Conservation (phyloP, 1,139 yeast genomes). For the Kluyveromyces sp. region DNA sequence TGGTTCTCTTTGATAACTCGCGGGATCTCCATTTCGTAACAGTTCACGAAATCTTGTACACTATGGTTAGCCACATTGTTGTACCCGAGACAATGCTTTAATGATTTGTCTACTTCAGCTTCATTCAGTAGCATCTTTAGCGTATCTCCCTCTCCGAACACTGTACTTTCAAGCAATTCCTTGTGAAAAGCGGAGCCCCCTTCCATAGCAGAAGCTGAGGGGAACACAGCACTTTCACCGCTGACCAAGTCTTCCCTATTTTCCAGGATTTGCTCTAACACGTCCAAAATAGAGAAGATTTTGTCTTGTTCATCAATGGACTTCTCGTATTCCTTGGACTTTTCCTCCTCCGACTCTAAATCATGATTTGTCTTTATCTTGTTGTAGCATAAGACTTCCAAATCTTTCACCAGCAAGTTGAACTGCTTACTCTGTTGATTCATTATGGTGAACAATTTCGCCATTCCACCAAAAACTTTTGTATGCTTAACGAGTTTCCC, state of each 20-base stretch:
- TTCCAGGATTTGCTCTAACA: slow-evolving; percentile 46
- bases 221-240: slow-evolving; percentile 29
- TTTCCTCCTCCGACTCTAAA: slow-evolving; percentile 50
- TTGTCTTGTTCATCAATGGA: slow-evolving; percentile 69
- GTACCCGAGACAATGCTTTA: background rate
- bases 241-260: slow-evolving; percentile 49
- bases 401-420: slow-evolving; percentile 46
- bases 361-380: slow-evolving; percentile 42
- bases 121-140: slow-evolving; percentile 23
- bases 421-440: slow-evolving; percentile 53
- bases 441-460: slow-evolving; percentile 27
- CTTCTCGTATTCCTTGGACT: slow-evolving; percentile 53
- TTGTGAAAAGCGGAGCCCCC: slow-evolving; percentile 21
- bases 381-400: slow-evolving; percentile 41
- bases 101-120: slow-evolving; percentile 3
- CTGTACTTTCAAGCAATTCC: slow-evolving; percentile 15
- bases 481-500: background rate
- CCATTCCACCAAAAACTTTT: slow-evolving; percentile 10
- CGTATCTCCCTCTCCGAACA: slow-evolving; percentile 24
- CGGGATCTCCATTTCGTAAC: slow-evolving; percentile 19
- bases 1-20: slow-evolving; percentile 21
- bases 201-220: slow-evolving; percentile 7
- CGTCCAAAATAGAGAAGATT: slow-evolving; percentile 57
- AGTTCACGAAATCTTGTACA: slow-evolving; percentile 22
- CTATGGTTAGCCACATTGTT: slow-evolving; percentile 6